A percentile compares a stretch with the other conserved stretches of the same genome.
Conservation (phyloP, 2,329 filamentous ascomycete species). For the Neurospora sp. region DNA sequence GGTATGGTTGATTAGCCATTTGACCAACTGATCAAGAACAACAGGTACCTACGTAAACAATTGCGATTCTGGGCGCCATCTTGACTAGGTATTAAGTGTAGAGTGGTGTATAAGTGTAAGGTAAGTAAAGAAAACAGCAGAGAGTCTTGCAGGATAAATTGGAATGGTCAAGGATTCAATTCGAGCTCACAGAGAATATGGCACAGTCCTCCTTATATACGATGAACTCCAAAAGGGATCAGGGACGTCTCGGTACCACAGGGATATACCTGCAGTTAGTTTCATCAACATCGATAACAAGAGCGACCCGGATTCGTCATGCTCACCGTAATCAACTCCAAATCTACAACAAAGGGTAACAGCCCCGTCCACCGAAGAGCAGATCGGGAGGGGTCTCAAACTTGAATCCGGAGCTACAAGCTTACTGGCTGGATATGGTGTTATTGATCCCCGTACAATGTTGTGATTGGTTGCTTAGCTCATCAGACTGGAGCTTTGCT, state of each 20-base stretch:
- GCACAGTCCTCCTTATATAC: neutral
- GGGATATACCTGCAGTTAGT: neutral
- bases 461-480: neutral
- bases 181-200: neutral
- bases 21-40: neutral
- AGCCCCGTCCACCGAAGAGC: neutral
- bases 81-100: slow-evolving; percentile 22
- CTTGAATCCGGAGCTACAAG: neutral
- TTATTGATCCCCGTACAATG: neutral
- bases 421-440: neutral
- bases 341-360: neutral
- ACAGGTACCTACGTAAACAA: slow-evolving; percentile 63
- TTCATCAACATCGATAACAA: neutral
- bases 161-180: neutral
- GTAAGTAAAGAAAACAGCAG: neutral
- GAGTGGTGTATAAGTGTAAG: neutral
- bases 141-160: neutral
- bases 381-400: neutral
- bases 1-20: neutral
- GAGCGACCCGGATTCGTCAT: neutral
- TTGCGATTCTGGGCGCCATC: slow-evolving; percentile 88
- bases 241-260: neutral
- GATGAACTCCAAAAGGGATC: neutral
- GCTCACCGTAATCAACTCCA: neutral
- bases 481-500: slow-evolving; percentile 7